Percentiles rank a stretch among this genome's conserved stretches.
phyloP scores from a whole-genome alignment of 2,329 filamentous ascomycete genomes.

The Pseudogymnoascus sp. region DNA sequence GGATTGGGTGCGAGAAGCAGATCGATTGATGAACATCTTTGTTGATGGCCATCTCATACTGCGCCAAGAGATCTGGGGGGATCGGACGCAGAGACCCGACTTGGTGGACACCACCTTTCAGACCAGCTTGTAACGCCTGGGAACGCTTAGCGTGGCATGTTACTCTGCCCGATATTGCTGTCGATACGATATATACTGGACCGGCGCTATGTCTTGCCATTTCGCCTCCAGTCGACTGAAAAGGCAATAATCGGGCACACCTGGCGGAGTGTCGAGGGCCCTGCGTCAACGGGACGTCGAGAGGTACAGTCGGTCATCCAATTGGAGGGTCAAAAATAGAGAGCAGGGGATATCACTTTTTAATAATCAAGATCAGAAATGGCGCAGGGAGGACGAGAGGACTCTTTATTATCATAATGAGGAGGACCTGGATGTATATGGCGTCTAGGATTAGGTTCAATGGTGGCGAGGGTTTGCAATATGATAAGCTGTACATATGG shows the following conservation, averaged over 20 bases:
- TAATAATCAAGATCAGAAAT: not conserved
- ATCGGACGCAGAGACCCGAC: not conserved
- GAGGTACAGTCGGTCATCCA: not conserved
- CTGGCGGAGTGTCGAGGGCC: not conserved
- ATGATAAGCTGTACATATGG: not conserved
- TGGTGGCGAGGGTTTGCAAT: not conserved
- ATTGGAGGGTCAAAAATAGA: not conserved
- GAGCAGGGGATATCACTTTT: not conserved
- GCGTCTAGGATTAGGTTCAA: not conserved
- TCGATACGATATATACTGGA: not conserved
- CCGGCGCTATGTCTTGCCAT: not conserved
- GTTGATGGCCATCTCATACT: not conserved
- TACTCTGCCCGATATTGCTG: not conserved
- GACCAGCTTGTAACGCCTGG: not conserved
- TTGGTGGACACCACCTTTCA: not conserved
- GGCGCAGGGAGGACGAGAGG: not conserved
- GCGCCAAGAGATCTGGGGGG: conserved; percentile 4
- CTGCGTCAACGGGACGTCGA: not conserved
- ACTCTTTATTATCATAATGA: not conserved
- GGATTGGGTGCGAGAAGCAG: conserved; percentile 29
- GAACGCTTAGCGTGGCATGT: not conserved
- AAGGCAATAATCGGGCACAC: not conserved
- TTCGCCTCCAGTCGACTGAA: not conserved
- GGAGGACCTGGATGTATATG: not conserved
- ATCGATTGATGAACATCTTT: conserved; percentile 15